Evolutionary conservation across 495 filamentous ascomycete genomes (phyloP).

Genomic region (Delitschia confertaspora): DNA sequence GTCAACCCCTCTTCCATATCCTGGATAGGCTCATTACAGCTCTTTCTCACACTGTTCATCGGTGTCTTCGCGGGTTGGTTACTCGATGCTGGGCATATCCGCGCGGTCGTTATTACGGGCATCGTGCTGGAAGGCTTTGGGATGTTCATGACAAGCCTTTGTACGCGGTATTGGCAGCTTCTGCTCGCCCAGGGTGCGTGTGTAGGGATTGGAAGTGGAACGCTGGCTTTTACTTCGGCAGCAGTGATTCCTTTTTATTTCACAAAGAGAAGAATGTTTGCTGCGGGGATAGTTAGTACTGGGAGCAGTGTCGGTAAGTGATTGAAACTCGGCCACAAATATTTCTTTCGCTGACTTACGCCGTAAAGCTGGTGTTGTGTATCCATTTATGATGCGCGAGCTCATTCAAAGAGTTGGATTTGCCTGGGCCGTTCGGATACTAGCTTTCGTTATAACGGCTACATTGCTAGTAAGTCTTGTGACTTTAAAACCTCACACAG

Average conservation of each 20-base stretch:
- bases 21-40: conserved; percentile 29
- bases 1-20: conserved; percentile 20
- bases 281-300: conserved; percentile 7
- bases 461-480: neutral
- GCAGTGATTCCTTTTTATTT: conserved; percentile 10
- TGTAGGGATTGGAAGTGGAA: conserved; percentile 6
- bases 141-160: conserved; percentile 8
- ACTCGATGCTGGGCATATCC: conserved; percentile 28
- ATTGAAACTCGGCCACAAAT: neutral
- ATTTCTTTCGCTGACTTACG: neutral
- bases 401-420: neutral
- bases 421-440: neutral
- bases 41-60: conserved; percentile 26
- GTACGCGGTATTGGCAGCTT: conserved; percentile 4
- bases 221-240: conserved; percentile 3
- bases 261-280: conserved; percentile 9
- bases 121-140: neutral
- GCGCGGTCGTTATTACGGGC: conserved; percentile 11
- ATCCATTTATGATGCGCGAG: conserved; percentile 8
- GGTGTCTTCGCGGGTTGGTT: conserved; percentile 22
- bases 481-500: conserved; percentile 1
- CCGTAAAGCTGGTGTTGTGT: conserved; percentile 3
- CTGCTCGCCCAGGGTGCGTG: conserved; percentile 13
- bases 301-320: conserved; percentile 31
- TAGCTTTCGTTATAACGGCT: neutral